A percentile compares a stretch with the other conserved stretches of the same genome.
These are phyloP conservation scores for Aspergillus sp. DNA, from an alignment of 2,329 filamentous ascomycete species.

Conservation along the genomic window DNA sequence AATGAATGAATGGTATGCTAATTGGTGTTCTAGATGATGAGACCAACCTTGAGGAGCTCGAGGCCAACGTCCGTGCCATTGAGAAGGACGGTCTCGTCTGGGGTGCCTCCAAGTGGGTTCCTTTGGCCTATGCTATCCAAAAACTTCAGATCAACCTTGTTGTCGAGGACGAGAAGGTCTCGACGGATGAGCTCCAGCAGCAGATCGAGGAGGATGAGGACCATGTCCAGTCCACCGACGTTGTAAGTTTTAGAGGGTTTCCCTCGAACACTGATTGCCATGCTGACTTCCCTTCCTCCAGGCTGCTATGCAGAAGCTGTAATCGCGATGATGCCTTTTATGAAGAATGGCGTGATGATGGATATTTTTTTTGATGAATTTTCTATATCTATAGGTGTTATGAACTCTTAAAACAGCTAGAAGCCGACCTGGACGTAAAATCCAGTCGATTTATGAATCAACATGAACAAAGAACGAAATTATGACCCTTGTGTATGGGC, in stretches of 20 bases:
- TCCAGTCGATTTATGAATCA: conserved; percentile 22
- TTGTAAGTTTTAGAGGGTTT: conserved; percentile 44
- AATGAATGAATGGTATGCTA: conserved; percentile 8
- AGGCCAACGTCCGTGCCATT: conserved; percentile 71
- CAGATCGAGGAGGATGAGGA: conserved; percentile 83
- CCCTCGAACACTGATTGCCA: not conserved
- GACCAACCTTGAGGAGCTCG: conserved; percentile 79
- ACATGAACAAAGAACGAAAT: conserved; percentile 15
- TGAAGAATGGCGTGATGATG: conserved; percentile 30
- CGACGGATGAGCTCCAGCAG: conserved; percentile 75
- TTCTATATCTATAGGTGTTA: conserved; percentile 25
- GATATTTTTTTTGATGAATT: conserved; percentile 23
- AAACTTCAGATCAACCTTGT: conserved; percentile 99
- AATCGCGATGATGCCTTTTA: conserved; percentile 38
- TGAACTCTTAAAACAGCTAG: conserved; percentile 24
- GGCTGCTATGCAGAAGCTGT: conserved; percentile 86
- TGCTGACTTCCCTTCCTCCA: conserved; percentile 17
- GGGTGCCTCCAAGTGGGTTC: conserved; percentile 82
- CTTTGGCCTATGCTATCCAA: conserved; percentile 95
- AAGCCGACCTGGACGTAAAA: conserved; percentile 15
- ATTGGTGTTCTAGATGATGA: conserved; percentile 60
- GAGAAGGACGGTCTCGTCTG: conserved; percentile 92
- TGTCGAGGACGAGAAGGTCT: conserved; percentile 94
- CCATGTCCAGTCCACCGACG: conserved; percentile 87
- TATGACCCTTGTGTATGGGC: not conserved